These are phyloP conservation scores for Colletotrichum endophyticum DNA, from an alignment of 2,329 filamentous ascomycete genomes.

Conservation along the genomic window DNA sequence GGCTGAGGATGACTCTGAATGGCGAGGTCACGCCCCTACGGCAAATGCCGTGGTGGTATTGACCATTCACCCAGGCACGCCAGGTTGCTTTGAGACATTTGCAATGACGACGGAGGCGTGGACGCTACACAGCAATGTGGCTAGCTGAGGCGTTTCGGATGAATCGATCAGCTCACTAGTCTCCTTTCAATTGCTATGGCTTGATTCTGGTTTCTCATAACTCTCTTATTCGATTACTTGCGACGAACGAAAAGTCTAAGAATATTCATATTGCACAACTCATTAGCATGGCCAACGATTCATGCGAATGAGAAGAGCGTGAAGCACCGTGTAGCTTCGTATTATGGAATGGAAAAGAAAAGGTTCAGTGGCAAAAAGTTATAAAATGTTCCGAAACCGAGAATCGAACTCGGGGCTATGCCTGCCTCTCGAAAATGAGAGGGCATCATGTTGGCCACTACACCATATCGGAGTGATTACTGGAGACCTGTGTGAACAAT, in stretches of 20 bases:
- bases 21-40: background rate
- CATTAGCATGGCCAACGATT: background rate
- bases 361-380: background rate
- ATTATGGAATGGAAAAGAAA: background rate
- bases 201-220: background rate
- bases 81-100: background rate
- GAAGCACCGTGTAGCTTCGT: background rate
- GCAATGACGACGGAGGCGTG: background rate
- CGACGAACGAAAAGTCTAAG: no score
- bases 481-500: fast-evolving
- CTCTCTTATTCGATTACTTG: background rate
- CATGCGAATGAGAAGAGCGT: background rate
- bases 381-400: background rate
- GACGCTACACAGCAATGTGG: background rate
- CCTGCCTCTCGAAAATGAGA: background rate
- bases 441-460: background rate
- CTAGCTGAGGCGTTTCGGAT: background rate
- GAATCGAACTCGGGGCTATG: background rate
- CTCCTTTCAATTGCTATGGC: background rate
- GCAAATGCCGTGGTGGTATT: background rate
- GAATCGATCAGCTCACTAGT: background rate
- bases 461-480: background rate
- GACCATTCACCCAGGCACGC: background rate
- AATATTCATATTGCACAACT: no score
- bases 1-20: background rate